Conservation (phyloP, 2,329 filamentous ascomycete genomes). For the Xylariaceae sp. region DNA sequence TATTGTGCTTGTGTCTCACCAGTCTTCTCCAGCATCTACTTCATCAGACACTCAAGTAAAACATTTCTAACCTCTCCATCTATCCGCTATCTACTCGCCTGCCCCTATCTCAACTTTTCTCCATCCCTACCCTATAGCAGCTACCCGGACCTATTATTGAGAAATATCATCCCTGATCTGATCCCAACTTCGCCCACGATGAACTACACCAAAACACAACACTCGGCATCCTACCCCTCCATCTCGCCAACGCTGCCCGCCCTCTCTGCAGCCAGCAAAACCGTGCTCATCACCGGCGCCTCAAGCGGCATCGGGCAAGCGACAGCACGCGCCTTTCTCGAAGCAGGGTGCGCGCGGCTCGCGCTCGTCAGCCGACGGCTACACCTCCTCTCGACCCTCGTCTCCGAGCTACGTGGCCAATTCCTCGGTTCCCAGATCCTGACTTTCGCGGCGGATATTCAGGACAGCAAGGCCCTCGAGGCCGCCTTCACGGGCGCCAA, state of each 20-base stretch:
- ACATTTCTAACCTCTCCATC: not conserved
- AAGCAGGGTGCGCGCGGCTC: slow-evolving; percentile 21
- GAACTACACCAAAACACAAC: slow-evolving; percentile 33
- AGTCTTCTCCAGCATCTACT: not conserved
- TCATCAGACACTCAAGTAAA: not conserved
- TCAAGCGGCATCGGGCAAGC: slow-evolving; percentile 30
- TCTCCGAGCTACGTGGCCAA: slow-evolving; percentile 5
- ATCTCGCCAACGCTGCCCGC: slow-evolving; percentile 28
- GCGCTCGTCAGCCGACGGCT: slow-evolving; percentile 23
- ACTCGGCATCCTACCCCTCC: slow-evolving; percentile 27
- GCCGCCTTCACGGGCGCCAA: slow-evolving; percentile 13
- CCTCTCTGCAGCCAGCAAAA: slow-evolving; percentile 24
- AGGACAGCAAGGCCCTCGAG: slow-evolving; percentile 19
- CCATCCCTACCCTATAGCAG: not conserved
- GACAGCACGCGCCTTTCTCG: slow-evolving; percentile 29
- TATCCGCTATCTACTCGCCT: not conserved
- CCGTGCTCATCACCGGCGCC: slow-evolving; percentile 28
- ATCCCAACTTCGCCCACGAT: slow-evolving; percentile 19
- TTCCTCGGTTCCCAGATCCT: slow-evolving; percentile 6
- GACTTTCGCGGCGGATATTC: slow-evolving; percentile 14
- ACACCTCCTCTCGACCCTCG: slow-evolving; percentile 8
- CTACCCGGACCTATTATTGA: too few relatives aligned
- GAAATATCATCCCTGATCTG: not conserved
- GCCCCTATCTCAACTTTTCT: not conserved
- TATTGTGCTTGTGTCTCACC: not conserved